Conservation (phyloP, 2,329 filamentous ascomycete genomes). For the Alternaria infectoria region DNA sequence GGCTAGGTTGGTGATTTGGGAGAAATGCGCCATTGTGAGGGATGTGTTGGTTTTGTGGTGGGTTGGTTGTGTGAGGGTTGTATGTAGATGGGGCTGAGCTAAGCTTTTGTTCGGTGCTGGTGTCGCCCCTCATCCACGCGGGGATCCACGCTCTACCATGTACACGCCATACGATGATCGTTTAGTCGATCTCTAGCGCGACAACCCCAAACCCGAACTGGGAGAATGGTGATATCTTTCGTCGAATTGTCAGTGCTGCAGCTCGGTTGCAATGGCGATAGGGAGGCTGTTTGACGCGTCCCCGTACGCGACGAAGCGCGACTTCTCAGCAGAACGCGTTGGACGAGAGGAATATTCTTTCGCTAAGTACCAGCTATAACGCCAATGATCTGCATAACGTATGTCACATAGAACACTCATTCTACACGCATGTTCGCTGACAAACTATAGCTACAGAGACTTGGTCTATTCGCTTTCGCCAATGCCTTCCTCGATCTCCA, state of each 20-base stretch:
- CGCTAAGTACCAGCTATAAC: not conserved
- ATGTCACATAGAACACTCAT: not conserved
- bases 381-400: not conserved
- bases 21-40: conserved; percentile 16
- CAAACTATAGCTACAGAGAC: not conserved
- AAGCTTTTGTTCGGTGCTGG: not conserved
- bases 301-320: not conserved
- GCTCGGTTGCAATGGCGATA: not conserved
- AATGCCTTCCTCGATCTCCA: not conserved
- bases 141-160: not conserved
- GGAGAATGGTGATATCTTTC: too few relatives aligned
- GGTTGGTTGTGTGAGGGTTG: not conserved
- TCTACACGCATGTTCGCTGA: not conserved
- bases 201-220: not conserved
- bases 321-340: not conserved
- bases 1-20: conserved; percentile 18
- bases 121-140: not conserved
- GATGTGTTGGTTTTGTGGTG: not conserved
- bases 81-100: not conserved
- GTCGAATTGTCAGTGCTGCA: not conserved
- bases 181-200: not conserved
- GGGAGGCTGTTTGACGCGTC: not conserved
- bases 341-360: not conserved
- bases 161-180: not conserved
- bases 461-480: not conserved